Evolutionary conservation across 495 filamentous ascomycete species (phyloP).

Genomic region (Penicillium arizonense): DNA sequence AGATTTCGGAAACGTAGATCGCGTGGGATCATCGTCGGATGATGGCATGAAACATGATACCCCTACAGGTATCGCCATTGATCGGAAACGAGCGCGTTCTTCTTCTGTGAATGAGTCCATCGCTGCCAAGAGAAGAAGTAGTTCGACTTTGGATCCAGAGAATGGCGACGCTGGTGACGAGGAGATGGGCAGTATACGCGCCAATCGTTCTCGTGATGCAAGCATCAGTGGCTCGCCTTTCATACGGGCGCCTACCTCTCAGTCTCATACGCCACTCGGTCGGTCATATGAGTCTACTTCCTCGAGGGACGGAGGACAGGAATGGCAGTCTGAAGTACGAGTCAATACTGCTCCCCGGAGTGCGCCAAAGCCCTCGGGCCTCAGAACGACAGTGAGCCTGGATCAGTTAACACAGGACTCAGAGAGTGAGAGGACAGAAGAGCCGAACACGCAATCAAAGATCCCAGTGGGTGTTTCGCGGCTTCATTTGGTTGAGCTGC

Average conservation of each 20-base stretch:
- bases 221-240: conserved; percentile 47
- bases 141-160: conserved; percentile 16
- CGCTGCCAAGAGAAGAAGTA: conserved; percentile 20
- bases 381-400: conserved; percentile 29
- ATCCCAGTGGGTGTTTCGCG: conserved; percentile 76
- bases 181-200: conserved; percentile 21
- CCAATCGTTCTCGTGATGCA: conserved; percentile 31
- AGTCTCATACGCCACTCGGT: conserved; percentile 31
- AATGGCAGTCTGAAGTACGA: conserved; percentile 25
- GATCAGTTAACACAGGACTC: conserved; percentile 19
- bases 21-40: conserved; percentile 6
- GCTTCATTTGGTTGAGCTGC: conserved; percentile 59
- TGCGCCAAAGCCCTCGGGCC: conserved; percentile 29
- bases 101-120: conserved; percentile 17
- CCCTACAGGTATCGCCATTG: not conserved
- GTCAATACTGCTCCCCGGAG: conserved; percentile 9
- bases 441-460: conserved; percentile 21
- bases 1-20: conserved; percentile 9
- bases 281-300: conserved; percentile 33
- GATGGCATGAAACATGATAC: conserved; percentile 10
- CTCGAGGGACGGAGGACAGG: conserved; percentile 27
- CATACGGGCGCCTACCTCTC: conserved; percentile 30
- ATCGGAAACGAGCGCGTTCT: conserved; percentile 28
- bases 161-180: conserved; percentile 15
- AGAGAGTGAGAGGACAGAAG: conserved; percentile 8